phyloP scores from a whole-genome alignment of 2,329 filamentous ascomycete species.

The Ilyonectria mors-panacis region DNA sequence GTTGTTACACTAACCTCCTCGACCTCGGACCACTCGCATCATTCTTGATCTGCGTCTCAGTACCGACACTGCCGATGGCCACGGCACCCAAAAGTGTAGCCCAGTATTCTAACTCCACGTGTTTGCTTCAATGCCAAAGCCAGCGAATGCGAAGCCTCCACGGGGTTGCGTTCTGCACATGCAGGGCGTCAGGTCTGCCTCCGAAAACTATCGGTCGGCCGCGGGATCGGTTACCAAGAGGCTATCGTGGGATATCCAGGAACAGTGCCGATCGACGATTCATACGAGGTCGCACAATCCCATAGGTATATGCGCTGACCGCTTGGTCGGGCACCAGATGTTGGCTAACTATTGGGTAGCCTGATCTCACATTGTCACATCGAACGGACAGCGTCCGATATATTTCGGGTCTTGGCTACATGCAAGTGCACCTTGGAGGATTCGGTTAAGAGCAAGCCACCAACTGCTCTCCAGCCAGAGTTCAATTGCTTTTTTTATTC shows the following conservation, averaged over 20 bases:
- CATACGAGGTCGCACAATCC: not conserved
- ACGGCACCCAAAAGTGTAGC: not conserved
- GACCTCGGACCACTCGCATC: constrained; percentile 9
- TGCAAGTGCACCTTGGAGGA: not conserved
- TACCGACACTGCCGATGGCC: constrained; percentile 1
- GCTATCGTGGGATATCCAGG: not conserved
- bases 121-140: constrained; percentile 1
- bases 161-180: constrained; percentile 5
- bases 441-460: not conserved
- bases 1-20: constrained; percentile 6
- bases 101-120: constrained; percentile 18
- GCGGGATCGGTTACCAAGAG: constrained; percentile 1
- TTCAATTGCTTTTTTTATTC: not conserved
- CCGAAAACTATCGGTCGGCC: constrained; percentile 2
- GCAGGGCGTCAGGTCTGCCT: constrained; percentile 7
- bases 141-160: constrained; percentile 4
- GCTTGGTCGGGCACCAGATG: constrained; percentile 13
- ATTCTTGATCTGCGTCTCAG: not conserved
- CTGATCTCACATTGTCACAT: not conserved
- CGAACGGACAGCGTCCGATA: constrained; percentile 1
- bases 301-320: not conserved
- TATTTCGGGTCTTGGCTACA: constrained; percentile 16
- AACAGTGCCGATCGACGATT: not conserved
- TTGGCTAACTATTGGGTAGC: not conserved
- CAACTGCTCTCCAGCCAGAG: not conserved